These are phyloP conservation scores for Boechera stricta DNA, from an alignment of 345 rosid genomes.

Conservation along the genomic window DNA sequence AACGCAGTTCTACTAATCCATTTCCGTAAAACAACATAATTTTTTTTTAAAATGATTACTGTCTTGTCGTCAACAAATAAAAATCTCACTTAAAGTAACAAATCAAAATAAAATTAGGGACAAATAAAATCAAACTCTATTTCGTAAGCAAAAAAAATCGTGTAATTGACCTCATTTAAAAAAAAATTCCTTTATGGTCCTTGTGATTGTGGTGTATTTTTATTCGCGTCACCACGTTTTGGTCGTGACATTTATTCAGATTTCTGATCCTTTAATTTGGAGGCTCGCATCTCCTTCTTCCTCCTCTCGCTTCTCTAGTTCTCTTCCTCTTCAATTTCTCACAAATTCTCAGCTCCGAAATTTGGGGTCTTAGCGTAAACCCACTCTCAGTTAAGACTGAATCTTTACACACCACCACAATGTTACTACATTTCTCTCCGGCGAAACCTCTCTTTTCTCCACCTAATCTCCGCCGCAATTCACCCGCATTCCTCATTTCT, in stretches of 20 bases:
- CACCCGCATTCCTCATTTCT: conserved; percentile 8
- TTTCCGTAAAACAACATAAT: too few relatives aligned
- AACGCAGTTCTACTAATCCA: too few relatives aligned
- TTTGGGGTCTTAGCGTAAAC: not conserved
- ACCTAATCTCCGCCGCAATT: conserved; percentile 36
- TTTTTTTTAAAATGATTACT: too few relatives aligned
- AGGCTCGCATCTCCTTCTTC: conserved; percentile 7
- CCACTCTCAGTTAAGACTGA: not conserved
- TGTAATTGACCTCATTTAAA: too few relatives aligned
- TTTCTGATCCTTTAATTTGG: not conserved
- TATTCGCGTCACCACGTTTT: not conserved
- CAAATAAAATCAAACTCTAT: not conserved
- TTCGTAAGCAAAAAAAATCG: not conserved
- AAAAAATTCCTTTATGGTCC: not conserved
- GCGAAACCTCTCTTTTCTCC: conserved; percentile 30
- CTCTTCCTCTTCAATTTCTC: not conserved
- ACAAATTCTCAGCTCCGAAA: not conserved
- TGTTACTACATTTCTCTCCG: conserved; percentile 31
- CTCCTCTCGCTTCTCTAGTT: not conserved
- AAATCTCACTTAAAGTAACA: too few relatives aligned
- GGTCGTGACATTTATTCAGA: not conserved
- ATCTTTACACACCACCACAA: not conserved
- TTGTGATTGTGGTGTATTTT: conserved; percentile 23
- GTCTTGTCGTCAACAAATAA: too few relatives aligned
- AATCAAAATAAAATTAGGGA: not conserved